A percentile compares a stretch with the other conserved stretches of the same genome.
Evolutionary conservation across 78 protist species (phyloP).

Genomic region (Diacronema lutheri): DNA sequence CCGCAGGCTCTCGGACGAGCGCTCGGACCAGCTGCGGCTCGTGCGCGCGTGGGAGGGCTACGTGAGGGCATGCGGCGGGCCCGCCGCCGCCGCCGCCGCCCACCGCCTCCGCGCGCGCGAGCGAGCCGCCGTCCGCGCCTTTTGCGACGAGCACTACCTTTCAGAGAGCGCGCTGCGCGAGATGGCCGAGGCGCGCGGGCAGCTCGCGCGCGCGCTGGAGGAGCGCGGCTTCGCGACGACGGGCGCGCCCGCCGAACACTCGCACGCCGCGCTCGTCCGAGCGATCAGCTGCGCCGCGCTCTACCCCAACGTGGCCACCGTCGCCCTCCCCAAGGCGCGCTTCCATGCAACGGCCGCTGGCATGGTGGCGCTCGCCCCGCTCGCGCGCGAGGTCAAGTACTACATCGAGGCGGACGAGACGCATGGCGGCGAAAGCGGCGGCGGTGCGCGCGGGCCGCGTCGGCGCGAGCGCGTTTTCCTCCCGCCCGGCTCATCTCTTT

Average conservation of each 20-base stretch:
- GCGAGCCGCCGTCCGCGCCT: not conserved
- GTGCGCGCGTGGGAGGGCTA: slow-evolving; percentile 55
- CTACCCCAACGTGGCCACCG: slow-evolving; percentile 52
- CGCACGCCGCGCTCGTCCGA: slow-evolving; percentile 39
- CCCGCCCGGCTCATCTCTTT: not conserved
- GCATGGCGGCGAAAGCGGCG: not conserved
- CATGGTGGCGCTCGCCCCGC: not conserved
- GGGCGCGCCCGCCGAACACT: not conserved
- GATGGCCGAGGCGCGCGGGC: slow-evolving; percentile 47
- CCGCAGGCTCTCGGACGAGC: slow-evolving; percentile 10
- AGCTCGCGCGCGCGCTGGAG: slow-evolving; percentile 6
- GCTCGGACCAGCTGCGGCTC: slow-evolving; percentile 64
- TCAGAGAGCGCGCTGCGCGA: not conserved
- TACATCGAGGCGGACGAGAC: not conserved
- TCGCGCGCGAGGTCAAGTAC: not conserved
- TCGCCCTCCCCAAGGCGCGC: not conserved
- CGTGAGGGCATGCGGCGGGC: no score
- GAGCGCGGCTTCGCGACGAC: not conserved
- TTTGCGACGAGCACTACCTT: slow-evolving; percentile 16
- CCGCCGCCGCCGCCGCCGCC: no score
- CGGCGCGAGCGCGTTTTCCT: not conserved
- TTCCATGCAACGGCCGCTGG: not conserved
- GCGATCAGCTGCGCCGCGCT: slow-evolving; percentile 40
- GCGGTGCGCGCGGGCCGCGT: no score
- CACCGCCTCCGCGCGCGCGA: not conserved